Base-by-base conservation (phyloP, 306 rosid species). In the Vigna unguiculata region DNA sequence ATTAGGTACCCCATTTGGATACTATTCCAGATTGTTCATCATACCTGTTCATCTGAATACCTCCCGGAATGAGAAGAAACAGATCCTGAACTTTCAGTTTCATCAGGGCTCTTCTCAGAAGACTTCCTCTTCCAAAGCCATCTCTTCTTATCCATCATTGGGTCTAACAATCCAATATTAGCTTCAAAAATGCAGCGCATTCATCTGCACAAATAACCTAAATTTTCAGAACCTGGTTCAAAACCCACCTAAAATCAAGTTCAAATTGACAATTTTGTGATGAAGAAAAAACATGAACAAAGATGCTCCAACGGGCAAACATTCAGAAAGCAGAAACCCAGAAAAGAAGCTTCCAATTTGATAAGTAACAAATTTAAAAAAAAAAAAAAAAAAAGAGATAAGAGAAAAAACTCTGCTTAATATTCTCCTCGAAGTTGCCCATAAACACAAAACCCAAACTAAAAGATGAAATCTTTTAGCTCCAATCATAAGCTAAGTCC, bases 81-180 rank as follows among this genome's bases (percentile, higher is more conserved):
- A 7, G 99, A 91, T 79, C 91, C 97, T 21, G 93, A 88, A 83
- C 97, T 87, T 45, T 92, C 97, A 70, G 88, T 86, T 85, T 93
- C 96, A 0, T 91, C 89, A 0, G 96, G 68, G 78, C 97, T 88
- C 83, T 82, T 91, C 74, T 91, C 96, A 5, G 97, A 89, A 74
- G 92, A 88, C 78, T 82, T 92, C 70, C 88, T 80, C 87, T 90
- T 92, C 97, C 97, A 88, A 36, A 90, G 83, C 97, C 97, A 92
- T 83, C 85, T 89, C 83, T 91, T 88, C 66, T 86, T 88, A 77
- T 95, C 97, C 90, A 88, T 92, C 80, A 75, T 78, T 12, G 22
- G 30, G 53, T 76, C 85, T 64, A 55, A 69, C 69, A 72, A 70
- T 79, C 82, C 48, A 80, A 77, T 80, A 59, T 69, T 76, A 83